These are phyloP conservation scores for Bimuria novae-zelandiae DNA, from an alignment of 2,329 filamentous ascomycete species.

Conservation along the genomic window DNA sequence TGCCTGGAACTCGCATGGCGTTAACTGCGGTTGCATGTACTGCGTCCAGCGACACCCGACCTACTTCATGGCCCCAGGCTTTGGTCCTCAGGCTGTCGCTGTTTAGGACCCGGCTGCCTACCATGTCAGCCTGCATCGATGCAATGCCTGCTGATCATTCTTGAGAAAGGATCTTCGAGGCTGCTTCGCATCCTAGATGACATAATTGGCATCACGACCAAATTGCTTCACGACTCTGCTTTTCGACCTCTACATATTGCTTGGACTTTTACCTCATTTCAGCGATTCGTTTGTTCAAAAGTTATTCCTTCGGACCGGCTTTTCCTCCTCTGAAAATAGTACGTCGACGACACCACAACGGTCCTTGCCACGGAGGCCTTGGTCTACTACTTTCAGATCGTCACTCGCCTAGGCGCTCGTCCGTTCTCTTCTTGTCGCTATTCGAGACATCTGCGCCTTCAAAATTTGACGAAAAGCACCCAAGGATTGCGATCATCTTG, in stretches of 20 bases:
- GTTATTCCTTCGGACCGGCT: constrained; percentile 29
- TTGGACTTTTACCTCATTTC: constrained; percentile 21
- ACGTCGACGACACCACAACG: constrained; percentile 25
- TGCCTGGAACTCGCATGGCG: constrained; percentile 44
- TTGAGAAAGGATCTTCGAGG: neutral
- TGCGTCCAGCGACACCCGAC: constrained; percentile 44
- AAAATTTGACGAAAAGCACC: constrained; percentile 44
- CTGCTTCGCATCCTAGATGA: neutral
- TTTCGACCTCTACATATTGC: constrained; percentile 25
- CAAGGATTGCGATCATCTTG: constrained; percentile 42
- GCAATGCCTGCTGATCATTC: constrained; percentile 7
- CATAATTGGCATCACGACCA: constrained; percentile 3
- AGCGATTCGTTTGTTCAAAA: constrained; percentile 42
- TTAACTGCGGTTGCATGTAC: constrained; percentile 45
- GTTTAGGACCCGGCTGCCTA: constrained; percentile 22
- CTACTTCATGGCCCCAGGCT: constrained; percentile 47
- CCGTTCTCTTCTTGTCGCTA: constrained; percentile 38
- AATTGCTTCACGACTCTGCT: constrained; percentile 31
- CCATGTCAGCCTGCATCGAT: neutral
- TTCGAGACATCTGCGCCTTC: constrained; percentile 40
- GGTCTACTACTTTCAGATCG: constrained; percentile 12
- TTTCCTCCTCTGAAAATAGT: constrained; percentile 17
- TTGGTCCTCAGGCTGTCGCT: constrained; percentile 46
- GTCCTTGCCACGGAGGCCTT: constrained; percentile 15
- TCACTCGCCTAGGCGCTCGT: constrained; percentile 19